phyloP scores from a whole-genome alignment of 202 grass and related monocot species.

The Setaria italica region DNA sequence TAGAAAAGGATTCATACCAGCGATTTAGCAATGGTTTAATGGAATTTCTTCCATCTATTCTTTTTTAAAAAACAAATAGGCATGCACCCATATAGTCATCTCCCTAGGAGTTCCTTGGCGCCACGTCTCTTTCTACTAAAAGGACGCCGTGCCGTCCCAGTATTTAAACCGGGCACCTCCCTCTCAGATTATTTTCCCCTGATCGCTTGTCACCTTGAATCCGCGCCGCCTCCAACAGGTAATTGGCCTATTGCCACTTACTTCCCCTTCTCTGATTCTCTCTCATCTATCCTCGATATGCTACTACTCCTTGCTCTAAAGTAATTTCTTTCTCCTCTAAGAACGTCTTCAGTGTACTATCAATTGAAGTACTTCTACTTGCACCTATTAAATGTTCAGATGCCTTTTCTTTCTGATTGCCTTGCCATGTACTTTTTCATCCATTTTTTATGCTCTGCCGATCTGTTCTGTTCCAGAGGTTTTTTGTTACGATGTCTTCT shows the following conservation, averaged over 20 bases:
- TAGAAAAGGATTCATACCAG: not conserved
- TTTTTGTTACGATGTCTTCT: not conserved
- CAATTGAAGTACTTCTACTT: constrained; percentile 28
- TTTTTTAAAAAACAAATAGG: not conserved
- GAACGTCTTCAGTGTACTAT: not conserved
- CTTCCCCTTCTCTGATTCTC: not conserved
- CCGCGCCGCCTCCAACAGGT: constrained; percentile 43
- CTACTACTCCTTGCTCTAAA: not conserved
- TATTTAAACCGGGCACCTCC: constrained; percentile 57
- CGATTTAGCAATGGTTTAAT: not conserved
- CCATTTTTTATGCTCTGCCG: not conserved
- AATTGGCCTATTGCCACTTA: constrained; percentile 14
- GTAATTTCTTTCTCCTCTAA: not conserved
- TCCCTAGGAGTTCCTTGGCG: constrained; percentile 47
- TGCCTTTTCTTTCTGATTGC: constrained; percentile 7
- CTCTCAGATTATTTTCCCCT: constrained; percentile 47
- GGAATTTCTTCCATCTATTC: not conserved
- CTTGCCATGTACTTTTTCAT: constrained; percentile 9
- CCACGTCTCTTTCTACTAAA: constrained; percentile 71
- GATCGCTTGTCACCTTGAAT: constrained; percentile 18
- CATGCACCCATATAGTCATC: not conserved
- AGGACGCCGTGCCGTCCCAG: constrained; percentile 36
- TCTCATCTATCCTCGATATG: no score
- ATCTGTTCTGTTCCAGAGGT: constrained; percentile 3
- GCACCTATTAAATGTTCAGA: constrained; percentile 2